These are phyloP conservation scores for Eucalyptus caleyi DNA, from an alignment of 345 rosid species.

Conservation along the genomic window DNA sequence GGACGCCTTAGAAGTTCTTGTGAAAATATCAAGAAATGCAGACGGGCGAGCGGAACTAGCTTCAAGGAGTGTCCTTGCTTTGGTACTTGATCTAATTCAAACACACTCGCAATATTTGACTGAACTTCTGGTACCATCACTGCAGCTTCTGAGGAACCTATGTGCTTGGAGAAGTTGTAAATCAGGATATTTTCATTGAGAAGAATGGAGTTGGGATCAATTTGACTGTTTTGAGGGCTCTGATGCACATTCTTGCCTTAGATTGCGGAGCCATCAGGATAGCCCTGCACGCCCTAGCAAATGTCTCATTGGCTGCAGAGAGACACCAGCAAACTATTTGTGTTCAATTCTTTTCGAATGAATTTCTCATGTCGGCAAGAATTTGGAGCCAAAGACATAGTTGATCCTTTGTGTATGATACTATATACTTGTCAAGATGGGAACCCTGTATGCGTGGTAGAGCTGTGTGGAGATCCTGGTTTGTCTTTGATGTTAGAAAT, in stretches of 20 bases:
- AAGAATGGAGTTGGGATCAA: conserved; percentile 5
- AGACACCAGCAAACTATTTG: conserved; percentile 45
- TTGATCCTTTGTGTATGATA: conserved; percentile 69
- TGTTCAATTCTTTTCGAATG: conserved; percentile 33
- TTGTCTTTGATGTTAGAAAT: too few species aligned
- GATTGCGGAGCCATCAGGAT: conserved; percentile 29
- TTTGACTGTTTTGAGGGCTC: conserved; percentile 7
- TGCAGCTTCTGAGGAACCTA: conserved; percentile 51
- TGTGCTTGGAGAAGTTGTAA: conserved; percentile 50
- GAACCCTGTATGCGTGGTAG: conserved; percentile 5
- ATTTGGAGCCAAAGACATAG: conserved; percentile 21
- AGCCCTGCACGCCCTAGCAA: conserved; percentile 55
- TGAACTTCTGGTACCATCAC: conserved; percentile 9
- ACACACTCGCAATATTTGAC: conserved; percentile 10
- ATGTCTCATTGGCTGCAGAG: conserved; percentile 53
- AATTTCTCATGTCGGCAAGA: conserved; percentile 29
- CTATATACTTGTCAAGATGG: conserved; percentile 54
- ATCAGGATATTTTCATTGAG: conserved; percentile 39
- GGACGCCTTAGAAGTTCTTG: conserved; percentile 35
- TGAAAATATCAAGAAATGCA: conserved; percentile 17
- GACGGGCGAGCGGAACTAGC: conserved; percentile 51
- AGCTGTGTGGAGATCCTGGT: conserved; percentile 15
- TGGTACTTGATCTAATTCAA: conserved; percentile 23
- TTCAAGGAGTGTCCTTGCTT: conserved; percentile 21
- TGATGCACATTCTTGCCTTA: background rate